A percentile compares a stretch with the other conserved stretches of the same genome.
Conservation (phyloP, 176 grass and related monocot genomes). For the Bothriochloa decipiens region DNA sequence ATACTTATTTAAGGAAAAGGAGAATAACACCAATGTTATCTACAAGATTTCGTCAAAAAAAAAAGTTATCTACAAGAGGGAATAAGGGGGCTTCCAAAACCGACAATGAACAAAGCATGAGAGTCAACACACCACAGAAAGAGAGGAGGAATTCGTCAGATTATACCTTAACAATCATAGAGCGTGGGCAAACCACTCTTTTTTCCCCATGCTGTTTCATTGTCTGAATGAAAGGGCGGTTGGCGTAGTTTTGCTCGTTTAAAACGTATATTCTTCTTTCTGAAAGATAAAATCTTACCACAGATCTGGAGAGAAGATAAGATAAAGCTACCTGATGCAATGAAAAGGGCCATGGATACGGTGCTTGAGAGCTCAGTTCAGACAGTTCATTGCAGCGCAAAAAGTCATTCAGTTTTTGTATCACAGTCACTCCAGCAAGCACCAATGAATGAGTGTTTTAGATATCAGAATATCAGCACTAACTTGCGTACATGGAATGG, state of each 20-base stretch:
- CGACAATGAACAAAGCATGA: constrained; percentile 35
- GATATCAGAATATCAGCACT: background rate
- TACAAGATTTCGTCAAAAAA: background rate
- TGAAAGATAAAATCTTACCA: background rate
- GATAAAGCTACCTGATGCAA: constrained; percentile 32
- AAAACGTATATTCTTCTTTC: background rate
- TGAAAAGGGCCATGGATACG: constrained; percentile 7
- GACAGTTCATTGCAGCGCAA: background rate
- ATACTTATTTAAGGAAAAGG: background rate
- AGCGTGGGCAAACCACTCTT: background rate
- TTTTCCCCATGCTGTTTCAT: background rate
- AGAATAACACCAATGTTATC: background rate
- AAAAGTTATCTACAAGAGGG: background rate
- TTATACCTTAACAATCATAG: background rate
- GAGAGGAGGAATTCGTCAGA: background rate
- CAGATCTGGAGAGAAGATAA: background rate
- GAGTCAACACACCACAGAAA: background rate
- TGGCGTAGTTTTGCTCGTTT: background rate
- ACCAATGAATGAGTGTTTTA: background rate
- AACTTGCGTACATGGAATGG: background rate
- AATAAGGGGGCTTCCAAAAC: constrained; percentile 16
- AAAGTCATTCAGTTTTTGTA: background rate
- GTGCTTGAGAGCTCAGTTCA: constrained; percentile 25
- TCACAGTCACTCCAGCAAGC: background rate
- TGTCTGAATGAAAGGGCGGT: background rate